Conservation (phyloP, 805 yeast species). For the Kuraishia ogatae region DNA sequence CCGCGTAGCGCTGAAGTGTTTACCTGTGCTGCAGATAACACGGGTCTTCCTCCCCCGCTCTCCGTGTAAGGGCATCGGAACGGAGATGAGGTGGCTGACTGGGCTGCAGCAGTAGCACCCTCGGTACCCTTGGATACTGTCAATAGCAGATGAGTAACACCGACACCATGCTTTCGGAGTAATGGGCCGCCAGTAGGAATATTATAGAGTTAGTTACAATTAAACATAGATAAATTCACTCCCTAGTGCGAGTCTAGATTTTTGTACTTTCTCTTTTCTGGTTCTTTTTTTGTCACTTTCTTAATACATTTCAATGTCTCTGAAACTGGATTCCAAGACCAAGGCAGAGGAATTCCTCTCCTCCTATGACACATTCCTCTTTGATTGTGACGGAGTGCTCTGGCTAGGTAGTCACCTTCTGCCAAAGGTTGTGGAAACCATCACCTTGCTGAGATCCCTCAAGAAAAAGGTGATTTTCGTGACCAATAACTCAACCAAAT, state of each 20-base stretch:
- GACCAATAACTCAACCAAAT: slow-evolving; percentile 92
- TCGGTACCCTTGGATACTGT: no score
- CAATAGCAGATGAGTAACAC: not conserved
- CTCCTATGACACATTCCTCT: slow-evolving; percentile 74
- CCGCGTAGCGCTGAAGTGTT: not conserved
- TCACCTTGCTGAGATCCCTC: slow-evolving; percentile 42
- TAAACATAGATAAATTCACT: no score
- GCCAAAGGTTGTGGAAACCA: slow-evolving; percentile 72
- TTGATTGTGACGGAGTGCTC: slow-evolving; percentile 96
- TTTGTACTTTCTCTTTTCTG: not conserved
- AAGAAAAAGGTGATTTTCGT: slow-evolving; percentile 79
- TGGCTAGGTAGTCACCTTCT: slow-evolving; percentile 84
- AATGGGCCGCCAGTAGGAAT: no score
- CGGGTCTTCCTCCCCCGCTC: not conserved
- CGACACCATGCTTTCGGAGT: no score
- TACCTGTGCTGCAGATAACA: not conserved
- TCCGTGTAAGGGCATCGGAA: not conserved
- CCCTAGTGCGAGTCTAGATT: not conserved
- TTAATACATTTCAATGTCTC: slow-evolving; percentile 25
- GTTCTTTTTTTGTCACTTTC: no score
- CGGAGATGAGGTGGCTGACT: not conserved
- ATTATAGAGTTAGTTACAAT: no score
- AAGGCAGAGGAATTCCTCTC: slow-evolving; percentile 49
- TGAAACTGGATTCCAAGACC: slow-evolving; percentile 36
- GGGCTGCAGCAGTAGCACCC: not conserved